These are phyloP conservation scores for Pseudogymnoascus sp. DNA, from an alignment of 2,329 filamentous ascomycete genomes.

Conservation along the genomic window DNA sequence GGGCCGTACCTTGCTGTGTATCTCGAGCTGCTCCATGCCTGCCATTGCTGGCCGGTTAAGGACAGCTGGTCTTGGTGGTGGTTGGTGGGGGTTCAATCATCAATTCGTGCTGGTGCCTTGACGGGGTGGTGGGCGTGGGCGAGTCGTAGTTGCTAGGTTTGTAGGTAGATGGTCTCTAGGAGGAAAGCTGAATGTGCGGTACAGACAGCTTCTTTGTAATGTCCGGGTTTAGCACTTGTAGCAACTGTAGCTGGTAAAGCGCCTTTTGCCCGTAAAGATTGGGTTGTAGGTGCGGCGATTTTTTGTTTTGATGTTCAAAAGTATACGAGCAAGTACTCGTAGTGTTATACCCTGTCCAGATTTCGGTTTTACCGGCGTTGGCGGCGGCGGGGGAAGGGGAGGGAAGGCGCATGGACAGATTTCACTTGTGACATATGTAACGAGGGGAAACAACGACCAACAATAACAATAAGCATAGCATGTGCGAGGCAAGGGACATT, in stretches of 20 bases:
- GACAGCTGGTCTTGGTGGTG: slow-evolving; percentile 10
- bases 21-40: slow-evolving; percentile 91
- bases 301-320: neutral
- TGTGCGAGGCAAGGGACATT: neutral
- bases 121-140: neutral
- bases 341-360: neutral
- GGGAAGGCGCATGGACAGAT: neutral
- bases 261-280: neutral
- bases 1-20: slow-evolving; percentile 79
- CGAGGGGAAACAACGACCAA: neutral
- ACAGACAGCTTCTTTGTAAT: neutral
- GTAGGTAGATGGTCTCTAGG: neutral
- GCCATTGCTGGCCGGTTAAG: slow-evolving; percentile 51
- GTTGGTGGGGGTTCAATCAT: neutral
- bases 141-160: neutral
- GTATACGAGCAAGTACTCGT: neutral
- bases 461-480: neutral
- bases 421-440: neutral
- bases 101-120: neutral
- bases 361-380: neutral
- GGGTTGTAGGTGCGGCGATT: neutral
- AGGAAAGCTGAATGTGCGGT: neutral
- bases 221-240: neutral
- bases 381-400: neutral
- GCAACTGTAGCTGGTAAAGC: neutral